These are phyloP conservation scores for Melanopsichium pennsylvanicum DNA, from an alignment of 1,284 basidiomycete species.

Conservation along the genomic window DNA sequence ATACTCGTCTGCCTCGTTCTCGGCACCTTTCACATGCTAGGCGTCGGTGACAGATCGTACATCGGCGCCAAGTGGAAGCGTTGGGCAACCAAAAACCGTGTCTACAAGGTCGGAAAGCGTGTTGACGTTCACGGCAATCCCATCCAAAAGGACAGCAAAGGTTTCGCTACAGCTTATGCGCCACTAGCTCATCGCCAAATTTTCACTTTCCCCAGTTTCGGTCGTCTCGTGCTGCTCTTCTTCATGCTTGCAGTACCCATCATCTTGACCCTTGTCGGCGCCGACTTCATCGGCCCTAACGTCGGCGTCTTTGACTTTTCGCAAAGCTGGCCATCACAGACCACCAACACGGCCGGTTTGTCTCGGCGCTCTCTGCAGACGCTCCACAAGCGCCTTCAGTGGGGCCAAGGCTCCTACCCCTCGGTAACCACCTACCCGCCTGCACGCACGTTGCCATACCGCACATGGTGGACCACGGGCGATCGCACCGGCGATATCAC, in stretches of 20 bases:
- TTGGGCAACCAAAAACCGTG: conserved; percentile 55
- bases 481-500: conserved; percentile 78
- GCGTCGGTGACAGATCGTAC: conserved; percentile 52
- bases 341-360: conserved; percentile 27
- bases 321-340: conserved; percentile 43
- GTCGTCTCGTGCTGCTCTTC: conserved; percentile 51
- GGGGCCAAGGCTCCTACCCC: conserved; percentile 55
- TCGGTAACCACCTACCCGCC: conserved; percentile 51
- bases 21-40: conserved; percentile 60
- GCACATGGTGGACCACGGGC: conserved; percentile 80
- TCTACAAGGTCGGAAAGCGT: conserved; percentile 45
- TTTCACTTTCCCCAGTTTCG: conserved; percentile 52
- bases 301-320: conserved; percentile 62
- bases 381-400: conserved; percentile 44
- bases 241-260: conserved; percentile 54
- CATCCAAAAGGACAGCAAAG: conserved; percentile 25
- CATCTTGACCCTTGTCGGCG: conserved; percentile 70
- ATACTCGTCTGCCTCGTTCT: conserved; percentile 57
- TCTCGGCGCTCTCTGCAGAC: conserved; percentile 19
- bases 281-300: conserved; percentile 77
- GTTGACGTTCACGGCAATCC: conserved; percentile 35
- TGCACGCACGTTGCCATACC: conserved; percentile 74
- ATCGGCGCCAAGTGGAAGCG: conserved; percentile 59
- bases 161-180: conserved; percentile 21
- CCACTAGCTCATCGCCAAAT: conserved; percentile 36